phyloP scores from a whole-genome alignment of 2,329 filamentous ascomycete genomes.

The Macrophomina phaseolina region DNA sequence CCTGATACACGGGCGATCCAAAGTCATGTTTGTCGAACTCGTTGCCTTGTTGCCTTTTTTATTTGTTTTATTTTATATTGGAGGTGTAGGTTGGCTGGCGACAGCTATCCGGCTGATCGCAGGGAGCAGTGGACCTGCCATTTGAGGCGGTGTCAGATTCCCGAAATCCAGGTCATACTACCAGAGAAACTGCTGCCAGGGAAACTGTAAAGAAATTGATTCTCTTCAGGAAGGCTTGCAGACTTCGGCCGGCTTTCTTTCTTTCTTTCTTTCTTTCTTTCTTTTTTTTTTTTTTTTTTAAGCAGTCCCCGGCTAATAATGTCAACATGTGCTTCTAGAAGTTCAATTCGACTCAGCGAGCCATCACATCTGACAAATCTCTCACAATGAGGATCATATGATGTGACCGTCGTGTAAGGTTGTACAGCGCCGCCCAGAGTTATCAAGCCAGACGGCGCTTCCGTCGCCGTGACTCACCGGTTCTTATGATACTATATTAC shows the following conservation, averaged over 20 bases:
- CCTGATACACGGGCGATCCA: not conserved
- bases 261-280: too few relatives aligned
- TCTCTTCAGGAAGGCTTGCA: not conserved
- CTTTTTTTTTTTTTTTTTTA: too few relatives aligned
- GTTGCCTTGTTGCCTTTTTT: too few relatives aligned
- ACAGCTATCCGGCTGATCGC: not conserved
- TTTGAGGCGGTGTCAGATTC: not conserved
- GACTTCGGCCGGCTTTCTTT: not conserved
- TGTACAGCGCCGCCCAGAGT: not conserved
- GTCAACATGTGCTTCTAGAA: not conserved
- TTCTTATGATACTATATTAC: too few relatives aligned
- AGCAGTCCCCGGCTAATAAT: not conserved
- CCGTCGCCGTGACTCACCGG: not conserved
- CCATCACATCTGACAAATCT: not conserved
- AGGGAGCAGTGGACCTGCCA: not conserved
- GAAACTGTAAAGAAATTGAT: not conserved
- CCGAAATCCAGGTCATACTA: not conserved
- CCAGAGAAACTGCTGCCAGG: not conserved
- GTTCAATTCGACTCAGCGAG: not conserved
- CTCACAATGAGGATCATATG: not conserved
- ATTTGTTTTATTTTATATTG: too few relatives aligned
- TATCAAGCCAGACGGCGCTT: not conserved
- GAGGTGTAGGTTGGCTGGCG: not conserved
- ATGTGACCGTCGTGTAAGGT: not conserved
- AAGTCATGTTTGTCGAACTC: not conserved